A percentile compares a stretch with the other conserved stretches of the same genome.
phyloP scores from a whole-genome alignment of 768 basidiomycete species.

The Pulveroboletus ravenelii region DNA sequence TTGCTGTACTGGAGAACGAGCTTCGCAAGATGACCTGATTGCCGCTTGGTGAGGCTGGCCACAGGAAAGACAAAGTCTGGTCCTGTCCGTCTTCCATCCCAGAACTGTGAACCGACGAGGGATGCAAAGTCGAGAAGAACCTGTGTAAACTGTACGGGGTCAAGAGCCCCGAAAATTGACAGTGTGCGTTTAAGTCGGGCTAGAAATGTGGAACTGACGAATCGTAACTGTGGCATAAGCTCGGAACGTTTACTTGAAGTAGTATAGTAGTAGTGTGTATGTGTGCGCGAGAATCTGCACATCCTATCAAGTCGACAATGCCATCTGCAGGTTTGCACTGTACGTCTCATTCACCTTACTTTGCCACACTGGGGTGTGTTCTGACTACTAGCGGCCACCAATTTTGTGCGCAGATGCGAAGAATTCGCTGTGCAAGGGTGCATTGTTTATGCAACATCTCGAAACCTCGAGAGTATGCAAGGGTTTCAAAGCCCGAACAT shows the following conservation, averaged over 20 bases:
- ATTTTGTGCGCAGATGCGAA: slow-evolving; percentile 44
- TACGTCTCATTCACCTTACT: slow-evolving; percentile 21
- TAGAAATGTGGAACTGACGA: background rate
- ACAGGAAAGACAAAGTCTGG: slow-evolving; percentile 18
- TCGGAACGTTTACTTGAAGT: no score
- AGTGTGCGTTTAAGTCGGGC: background rate
- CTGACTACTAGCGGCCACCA: background rate
- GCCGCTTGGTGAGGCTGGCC: slow-evolving; percentile 16
- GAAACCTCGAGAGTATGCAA: slow-evolving; percentile 55
- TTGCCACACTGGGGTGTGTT: background rate
- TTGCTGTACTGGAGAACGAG: slow-evolving; percentile 15
- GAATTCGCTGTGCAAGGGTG: slow-evolving; percentile 64
- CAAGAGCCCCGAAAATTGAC: slow-evolving; percentile 3
- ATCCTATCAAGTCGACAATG: background rate
- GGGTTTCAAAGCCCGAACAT: slow-evolving; percentile 46
- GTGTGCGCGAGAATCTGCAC: no score
- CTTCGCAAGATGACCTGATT: slow-evolving; percentile 13
- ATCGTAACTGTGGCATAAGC: background rate
- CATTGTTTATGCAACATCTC: slow-evolving; percentile 73
- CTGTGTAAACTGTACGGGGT: slow-evolving; percentile 10
- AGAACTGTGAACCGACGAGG: slow-evolving; percentile 12
- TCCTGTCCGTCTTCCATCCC: slow-evolving; percentile 19
- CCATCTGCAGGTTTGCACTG: slow-evolving; percentile 47
- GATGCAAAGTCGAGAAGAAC: slow-evolving; percentile 15
- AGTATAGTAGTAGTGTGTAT: no score